Base-by-base conservation (phyloP, 768 basidiomycete genomes). In the Galerina sulciceps region DNA sequence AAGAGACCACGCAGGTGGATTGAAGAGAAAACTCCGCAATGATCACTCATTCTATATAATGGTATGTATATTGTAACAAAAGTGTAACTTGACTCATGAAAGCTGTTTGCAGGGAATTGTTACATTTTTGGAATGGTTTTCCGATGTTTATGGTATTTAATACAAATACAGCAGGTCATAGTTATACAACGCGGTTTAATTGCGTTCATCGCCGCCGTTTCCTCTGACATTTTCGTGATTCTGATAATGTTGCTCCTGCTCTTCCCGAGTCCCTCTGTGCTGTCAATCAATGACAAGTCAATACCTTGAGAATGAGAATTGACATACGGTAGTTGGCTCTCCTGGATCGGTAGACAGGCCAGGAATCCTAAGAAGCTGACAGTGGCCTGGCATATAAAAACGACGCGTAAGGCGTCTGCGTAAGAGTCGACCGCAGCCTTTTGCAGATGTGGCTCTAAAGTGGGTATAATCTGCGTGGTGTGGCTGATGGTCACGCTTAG, bases 1-100 rank as follows among this genome's bases (percentile, higher is more conserved):
- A 91, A 85, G 74, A 76, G 82, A 51, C 87, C 89, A 11, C 81
- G 85, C 65, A 81, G 89, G 62, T 94, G 92, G 92, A 93, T 94
- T 69, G 88, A 92, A 73, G 92, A 94, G 73, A 89, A 75, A 57
- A 67, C 74, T 44, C 81, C 78, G 6, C 66, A 68, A 54, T 70
- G 70, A 65, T 20, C n/a, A 9, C n/a, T 9, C 41, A 10, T 17
- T 17, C 22, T 17, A n/a, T n/a, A 3, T 43, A 23, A 36, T 10
- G 13, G 5, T 10, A 34, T 22, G 22, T 43, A 5, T 31, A 31
- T 31, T 31, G 26, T n/a, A n/a, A 31, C 26, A 31, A 31, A n/a
- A n/a, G n/a, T n/a, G 26, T 31, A 31, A 31, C 26, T 31, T 8
- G 26, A 31, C 26, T 31, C 26, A 31, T 31, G 8, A 8, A 31